A percentile compares a stretch with the other conserved stretches of the same genome.
Conservation (phyloP, 441 rosid species). For the Sinapis alba region DNA sequence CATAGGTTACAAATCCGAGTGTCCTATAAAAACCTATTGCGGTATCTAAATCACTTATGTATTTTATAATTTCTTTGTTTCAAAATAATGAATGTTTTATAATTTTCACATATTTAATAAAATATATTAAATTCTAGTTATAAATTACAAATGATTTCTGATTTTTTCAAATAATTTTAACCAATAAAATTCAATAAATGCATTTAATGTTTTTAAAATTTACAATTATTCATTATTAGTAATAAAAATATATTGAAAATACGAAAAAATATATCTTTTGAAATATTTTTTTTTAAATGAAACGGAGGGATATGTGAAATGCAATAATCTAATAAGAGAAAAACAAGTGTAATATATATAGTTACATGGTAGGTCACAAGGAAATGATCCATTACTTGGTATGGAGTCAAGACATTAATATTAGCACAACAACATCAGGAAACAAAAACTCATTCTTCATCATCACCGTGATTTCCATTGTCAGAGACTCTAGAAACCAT, state of each 20-base stretch:
- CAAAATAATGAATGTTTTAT: neutral
- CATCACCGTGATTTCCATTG: constrained; percentile 40
- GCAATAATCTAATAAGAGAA: neutral
- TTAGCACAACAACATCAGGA: neutral
- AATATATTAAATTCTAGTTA: too few species aligned
- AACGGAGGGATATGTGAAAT: neutral
- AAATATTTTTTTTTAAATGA: too few species aligned
- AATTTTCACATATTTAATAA: too few species aligned
- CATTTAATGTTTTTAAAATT: too few species aligned
- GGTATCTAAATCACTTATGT: constrained; percentile 24
- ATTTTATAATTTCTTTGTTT: neutral
- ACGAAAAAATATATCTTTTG: too few species aligned
- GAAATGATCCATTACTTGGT: constrained; percentile 16
- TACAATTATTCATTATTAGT: too few species aligned
- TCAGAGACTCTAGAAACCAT: constrained; percentile 49
- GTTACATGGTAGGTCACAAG: constrained; percentile 29
- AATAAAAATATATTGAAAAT: too few species aligned
- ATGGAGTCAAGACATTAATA: constrained; percentile 14
- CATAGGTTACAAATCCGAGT: constrained; percentile 32
- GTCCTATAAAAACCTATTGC: constrained; percentile 40
- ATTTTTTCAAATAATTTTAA: too few species aligned
- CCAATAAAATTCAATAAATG: too few species aligned
- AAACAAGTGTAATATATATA: constrained; percentile 25
- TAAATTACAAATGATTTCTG: too few species aligned
- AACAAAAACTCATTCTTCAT: constrained; percentile 48